phyloP scores from a whole-genome alignment of 2,329 filamentous ascomycete genomes.

The Diaporthe citrichinensis region DNA sequence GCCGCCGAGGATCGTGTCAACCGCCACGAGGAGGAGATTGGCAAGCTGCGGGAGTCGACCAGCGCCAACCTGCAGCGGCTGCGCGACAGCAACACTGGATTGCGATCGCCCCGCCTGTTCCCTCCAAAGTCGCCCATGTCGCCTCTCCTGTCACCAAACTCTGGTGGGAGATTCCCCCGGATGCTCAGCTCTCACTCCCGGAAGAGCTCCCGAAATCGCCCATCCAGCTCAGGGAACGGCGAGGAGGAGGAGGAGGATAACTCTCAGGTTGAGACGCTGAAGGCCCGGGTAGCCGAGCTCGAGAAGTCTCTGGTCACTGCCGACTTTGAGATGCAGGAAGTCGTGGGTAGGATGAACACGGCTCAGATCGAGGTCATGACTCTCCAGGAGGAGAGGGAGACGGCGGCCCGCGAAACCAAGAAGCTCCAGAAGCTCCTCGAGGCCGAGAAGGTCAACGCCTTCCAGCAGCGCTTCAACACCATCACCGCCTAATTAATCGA shows the following conservation, averaged over 20 bases:
- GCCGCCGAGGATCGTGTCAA: conserved; percentile 87
- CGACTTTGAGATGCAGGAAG: conserved; percentile 86
- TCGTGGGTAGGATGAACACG: conserved; percentile 84
- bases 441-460: conserved; percentile 72
- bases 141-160: conserved; percentile 54
- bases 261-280: conserved; percentile 80
- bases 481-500: conserved; percentile 43
- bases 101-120: conserved; percentile 62
- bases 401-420: conserved; percentile 79
- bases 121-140: conserved; percentile 73
- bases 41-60: conserved; percentile 81
- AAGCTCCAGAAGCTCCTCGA: conserved; percentile 77
- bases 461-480: conserved; percentile 57
- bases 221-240: conserved; percentile 73
- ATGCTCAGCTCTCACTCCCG: conserved; percentile 39
- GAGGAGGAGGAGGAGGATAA: conserved; percentile 82
- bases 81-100: conserved; percentile 60
- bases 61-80: conserved; percentile 83
- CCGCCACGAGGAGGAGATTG: conserved; percentile 89
- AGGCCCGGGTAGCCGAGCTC: conserved; percentile 84
- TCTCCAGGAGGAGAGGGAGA: conserved; percentile 81
- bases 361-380: conserved; percentile 88
- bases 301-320: conserved; percentile 84
- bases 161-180: conserved; percentile 41
- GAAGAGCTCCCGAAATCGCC: conserved; percentile 42